These are phyloP conservation scores for Nigrospora osmanthi DNA, from an alignment of 2,329 filamentous ascomycete genomes.

Conservation along the genomic window DNA sequence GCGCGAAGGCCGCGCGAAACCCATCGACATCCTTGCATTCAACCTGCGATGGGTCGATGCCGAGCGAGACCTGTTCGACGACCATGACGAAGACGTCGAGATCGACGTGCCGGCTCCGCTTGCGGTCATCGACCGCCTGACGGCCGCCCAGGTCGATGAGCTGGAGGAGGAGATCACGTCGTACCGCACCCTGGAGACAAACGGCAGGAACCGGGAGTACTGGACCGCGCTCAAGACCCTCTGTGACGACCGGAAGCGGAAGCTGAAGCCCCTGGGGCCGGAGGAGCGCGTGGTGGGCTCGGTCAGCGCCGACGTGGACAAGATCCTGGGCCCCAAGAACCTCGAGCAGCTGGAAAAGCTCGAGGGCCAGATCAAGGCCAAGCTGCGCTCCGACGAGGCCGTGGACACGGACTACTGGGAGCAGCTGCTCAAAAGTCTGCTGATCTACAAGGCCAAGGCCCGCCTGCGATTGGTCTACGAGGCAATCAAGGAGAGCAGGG, in stretches of 20 bases:
- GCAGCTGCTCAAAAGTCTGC: slow-evolving; percentile 74
- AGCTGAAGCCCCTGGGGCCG: slow-evolving; percentile 48
- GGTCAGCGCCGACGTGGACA: slow-evolving; percentile 82
- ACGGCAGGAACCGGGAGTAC: slow-evolving; percentile 72
- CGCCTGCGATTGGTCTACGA: slow-evolving; percentile 73
- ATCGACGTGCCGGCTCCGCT: slow-evolving; percentile 75
- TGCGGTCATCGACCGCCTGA: slow-evolving; percentile 68
- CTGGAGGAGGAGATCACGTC: slow-evolving; percentile 73
- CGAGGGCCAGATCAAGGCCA: slow-evolving; percentile 78
- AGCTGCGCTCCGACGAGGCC: slow-evolving; percentile 80
- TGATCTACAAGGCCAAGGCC: slow-evolving; percentile 87
- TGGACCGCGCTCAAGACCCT: slow-evolving; percentile 88
- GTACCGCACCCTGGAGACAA: slow-evolving; percentile 77
- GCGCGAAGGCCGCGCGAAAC: slow-evolving; percentile 80
- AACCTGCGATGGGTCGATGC: slow-evolving; percentile 82
- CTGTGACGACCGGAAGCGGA: slow-evolving; percentile 67
- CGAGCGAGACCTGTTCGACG: slow-evolving; percentile 78
- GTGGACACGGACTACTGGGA: slow-evolving; percentile 99
- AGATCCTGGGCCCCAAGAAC: slow-evolving; percentile 75
- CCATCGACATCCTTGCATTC: slow-evolving; percentile 90
- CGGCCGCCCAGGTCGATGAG: slow-evolving; percentile 59
- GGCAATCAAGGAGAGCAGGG: slow-evolving; percentile 62
- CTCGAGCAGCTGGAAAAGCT: slow-evolving; percentile 80
- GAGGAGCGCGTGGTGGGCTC: slow-evolving; percentile 73
- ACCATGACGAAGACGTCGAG: slow-evolving; percentile 65